These are phyloP conservation scores for Lentinula detonsa DNA, from an alignment of 768 basidiomycete genomes.

Conservation along the genomic window DNA sequence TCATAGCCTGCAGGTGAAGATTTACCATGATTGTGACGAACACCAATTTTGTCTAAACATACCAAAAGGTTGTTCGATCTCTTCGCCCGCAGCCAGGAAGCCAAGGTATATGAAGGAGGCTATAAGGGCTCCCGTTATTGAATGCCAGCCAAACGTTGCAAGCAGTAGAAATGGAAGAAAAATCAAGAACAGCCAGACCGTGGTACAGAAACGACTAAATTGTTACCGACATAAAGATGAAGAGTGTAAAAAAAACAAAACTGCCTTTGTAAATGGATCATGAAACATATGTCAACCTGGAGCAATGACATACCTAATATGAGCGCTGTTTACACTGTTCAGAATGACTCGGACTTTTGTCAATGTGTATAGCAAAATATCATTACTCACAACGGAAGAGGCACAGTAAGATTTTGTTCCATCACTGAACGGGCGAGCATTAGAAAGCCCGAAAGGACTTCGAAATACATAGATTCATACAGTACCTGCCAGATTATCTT, in stretches of 20 bases:
- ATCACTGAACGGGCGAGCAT: conserved; percentile 28
- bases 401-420: conserved; percentile 57
- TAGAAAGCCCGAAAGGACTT: neutral
- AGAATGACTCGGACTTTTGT: conserved; percentile 27
- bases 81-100: conserved; percentile 66
- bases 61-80: conserved; percentile 67
- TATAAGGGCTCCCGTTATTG: conserved; percentile 58
- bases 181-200: conserved; percentile 70
- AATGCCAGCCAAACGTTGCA: conserved; percentile 52
- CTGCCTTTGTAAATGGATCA: conserved; percentile 18
- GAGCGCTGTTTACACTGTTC: conserved; percentile 33
- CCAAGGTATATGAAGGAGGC: conserved; percentile 71
- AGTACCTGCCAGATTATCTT: conserved; percentile 45
- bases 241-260: conserved; percentile 15
- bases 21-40: neutral
- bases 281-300: neutral
- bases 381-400: conserved; percentile 56
- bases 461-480: neutral
- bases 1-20: conserved; percentile 42
- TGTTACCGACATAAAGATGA: neutral
- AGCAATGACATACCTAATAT: conserved; percentile 29
- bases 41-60: conserved; percentile 11
- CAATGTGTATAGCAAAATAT: neutral
- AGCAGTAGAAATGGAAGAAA: conserved; percentile 74
- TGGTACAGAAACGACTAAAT: conserved; percentile 24